phyloP scores from a whole-genome alignment of 345 rosid species.

The Lumnitzera racemosa region DNA sequence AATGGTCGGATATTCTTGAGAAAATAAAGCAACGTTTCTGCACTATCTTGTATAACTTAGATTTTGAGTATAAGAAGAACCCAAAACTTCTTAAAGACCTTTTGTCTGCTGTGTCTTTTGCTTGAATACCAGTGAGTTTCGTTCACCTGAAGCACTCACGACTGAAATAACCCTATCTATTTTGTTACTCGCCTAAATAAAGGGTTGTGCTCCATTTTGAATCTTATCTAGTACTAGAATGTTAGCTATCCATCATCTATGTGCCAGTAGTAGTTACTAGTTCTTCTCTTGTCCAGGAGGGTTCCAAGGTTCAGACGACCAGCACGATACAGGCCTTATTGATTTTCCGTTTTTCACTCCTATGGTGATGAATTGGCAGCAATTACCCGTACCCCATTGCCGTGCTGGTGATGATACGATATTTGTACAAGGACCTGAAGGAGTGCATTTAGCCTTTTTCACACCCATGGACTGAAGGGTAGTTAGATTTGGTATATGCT shows the following conservation, averaged over 20 bases:
- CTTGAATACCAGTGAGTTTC: too few species aligned
- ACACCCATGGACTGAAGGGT: neutral
- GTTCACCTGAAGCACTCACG: too few species aligned
- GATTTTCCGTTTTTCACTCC: constrained; percentile 5
- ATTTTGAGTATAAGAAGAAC: too few species aligned
- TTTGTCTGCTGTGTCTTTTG: too few species aligned
- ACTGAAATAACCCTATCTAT: too few species aligned
- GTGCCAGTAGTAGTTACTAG: neutral
- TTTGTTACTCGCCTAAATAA: too few species aligned
- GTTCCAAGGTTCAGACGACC: constrained; percentile 93
- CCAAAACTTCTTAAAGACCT: too few species aligned
- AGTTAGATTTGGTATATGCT: too few species aligned
- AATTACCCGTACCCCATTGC: neutral
- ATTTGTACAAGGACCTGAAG: neutral
- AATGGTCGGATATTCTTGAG: too few species aligned
- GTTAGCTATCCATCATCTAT: too few species aligned
- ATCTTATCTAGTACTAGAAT: neutral
- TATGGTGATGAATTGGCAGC: neutral
- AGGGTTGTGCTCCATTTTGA: neutral
- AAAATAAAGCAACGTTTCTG: too few species aligned
- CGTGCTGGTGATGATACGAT: constrained; percentile 3
- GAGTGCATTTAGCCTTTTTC: neutral
- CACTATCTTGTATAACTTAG: too few species aligned
- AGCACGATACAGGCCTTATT: constrained; percentile 87
- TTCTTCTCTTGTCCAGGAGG: constrained; percentile 55